These are phyloP conservation scores for Ziziphus jujuba DNA, from an alignment of 306 rosid species.

Conservation along the genomic window DNA sequence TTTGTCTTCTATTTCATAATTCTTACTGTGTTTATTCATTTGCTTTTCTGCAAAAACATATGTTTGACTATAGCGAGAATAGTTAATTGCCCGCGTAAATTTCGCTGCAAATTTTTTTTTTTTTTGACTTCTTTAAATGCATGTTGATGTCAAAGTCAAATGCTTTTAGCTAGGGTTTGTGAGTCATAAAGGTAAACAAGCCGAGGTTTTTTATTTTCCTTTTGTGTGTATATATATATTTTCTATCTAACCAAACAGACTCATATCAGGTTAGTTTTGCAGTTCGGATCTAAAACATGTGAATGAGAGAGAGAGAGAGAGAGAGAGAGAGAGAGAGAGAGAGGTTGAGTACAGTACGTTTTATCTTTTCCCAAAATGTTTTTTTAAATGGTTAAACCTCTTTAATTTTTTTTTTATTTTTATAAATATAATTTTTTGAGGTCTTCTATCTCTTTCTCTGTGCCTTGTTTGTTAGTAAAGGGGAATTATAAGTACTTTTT, in stretches of 20 bases:
- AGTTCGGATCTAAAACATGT: constrained; percentile 40
- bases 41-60: background rate
- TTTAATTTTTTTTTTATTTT: too few species aligned
- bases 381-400: too few species aligned
- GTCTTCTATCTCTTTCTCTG: constrained; percentile 4
- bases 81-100: background rate
- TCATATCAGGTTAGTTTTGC: constrained; percentile 1
- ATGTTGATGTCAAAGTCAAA: background rate
- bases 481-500: constrained; percentile 42
- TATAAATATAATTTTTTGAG: background rate
- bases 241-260: constrained; percentile 34
- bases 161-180: too few species aligned
- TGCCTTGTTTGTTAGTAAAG: constrained; percentile 23
- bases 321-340: constrained; percentile 30
- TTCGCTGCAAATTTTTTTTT: background rate
- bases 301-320: constrained; percentile 30
- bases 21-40: too few species aligned
- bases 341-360: constrained; percentile 21
- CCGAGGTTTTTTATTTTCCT: background rate
- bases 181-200: too few species aligned
- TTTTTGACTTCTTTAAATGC: constrained; percentile 4
- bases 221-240: background rate
- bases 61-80: constrained; percentile 1
- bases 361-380: background rate
- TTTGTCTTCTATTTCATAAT: background rate